Evolutionary conservation across 2,329 filamentous ascomycete species (phyloP), one percentile per base, ranked within the genome.

Genomic region (Metarhizium guizhouense): DNA sequence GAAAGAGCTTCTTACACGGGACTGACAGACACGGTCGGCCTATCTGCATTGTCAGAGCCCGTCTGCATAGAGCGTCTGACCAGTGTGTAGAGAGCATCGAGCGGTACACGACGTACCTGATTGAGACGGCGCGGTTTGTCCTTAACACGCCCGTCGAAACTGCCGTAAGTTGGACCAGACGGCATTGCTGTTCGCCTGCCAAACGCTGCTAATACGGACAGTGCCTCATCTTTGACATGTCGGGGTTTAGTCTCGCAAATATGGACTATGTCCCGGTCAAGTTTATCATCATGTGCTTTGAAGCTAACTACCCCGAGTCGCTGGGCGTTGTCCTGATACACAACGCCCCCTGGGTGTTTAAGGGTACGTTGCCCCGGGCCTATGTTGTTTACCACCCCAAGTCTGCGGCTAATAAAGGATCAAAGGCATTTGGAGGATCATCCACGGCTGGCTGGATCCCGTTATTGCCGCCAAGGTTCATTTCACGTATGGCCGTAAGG

Each of bases 281-380:
- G 32, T 34, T 34, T 74, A 96, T 99, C 87, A 96, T 97, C 71
- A 95, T 96, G 72, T 96, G 92, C 71, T 99, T 99, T 67, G 94
- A 99, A 74, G 94, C 94, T 58, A 97, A 99, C 70, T 99, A 97
- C 64, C 94, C 94, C 1, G 94, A 99, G 71, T 93, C 85, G 49
- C 79, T 99, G 1, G 94, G 93, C 30, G 81, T 87, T 2, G 90
- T 97, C 2, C 81, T 97, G 49, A 90, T 99, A 42, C 94, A 99
- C 77, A 96, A 96, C 70, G 86, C 94, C 0, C 94, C 94, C 3
- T 99, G 94, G 94, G 76, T 99, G 48, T 99, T 99, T 75, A 91
- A 95, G 76, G 87, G 32, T 34, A 34, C 32, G 7, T 8, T 34
- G 6, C 6, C 6, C 32, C 32, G 32, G 6, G 32, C 32, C 32